Evolutionary conservation across 805 yeast genomes (phyloP), one percentile per base, ranked within the genome.

Genomic region (Wickerhamomyces sydowiorum): DNA sequence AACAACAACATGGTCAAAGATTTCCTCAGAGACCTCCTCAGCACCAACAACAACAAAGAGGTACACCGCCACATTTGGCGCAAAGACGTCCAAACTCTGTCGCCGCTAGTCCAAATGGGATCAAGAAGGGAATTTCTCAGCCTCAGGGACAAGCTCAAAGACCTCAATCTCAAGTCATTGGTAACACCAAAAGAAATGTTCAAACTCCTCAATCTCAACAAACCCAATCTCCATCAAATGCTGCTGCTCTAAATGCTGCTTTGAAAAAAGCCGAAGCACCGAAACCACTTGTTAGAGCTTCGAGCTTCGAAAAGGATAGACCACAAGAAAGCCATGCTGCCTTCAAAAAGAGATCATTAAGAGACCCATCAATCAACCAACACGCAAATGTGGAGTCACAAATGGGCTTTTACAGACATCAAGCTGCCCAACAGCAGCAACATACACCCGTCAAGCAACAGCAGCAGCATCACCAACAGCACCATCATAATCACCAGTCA

Each of bases 221-320:
- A 36, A n/a, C 32, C 8, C 14, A 28, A 18, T 46, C 58, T 3
- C 47, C 55, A 2, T 54, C 52, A 13, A 54, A 46, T 30, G 58
- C 60, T 13, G 61, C 60, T 37, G 58, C 58, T 3, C 51, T 67
- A 24, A 83, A 82, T 9, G 80, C 79, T 1, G 77, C 75, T 33
- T 56, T 75, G 24, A 78, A 74, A 54, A 76, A 76, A 30, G 66
- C 66, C 34, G 66, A 48, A 60, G 70, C 34, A 50, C 55, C 53
- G 13, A 45, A 43, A 20, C 55, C 53, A n/a, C 38, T 43, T 12
- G 50, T 46, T 38, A 45, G 47, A 46, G 43, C 51, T 39, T 80
- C 88, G 0, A 80, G 87, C 30, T 82, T 76, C 54, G 80, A 76
- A 48, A 80, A 75, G 51, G 67, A 51, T 38, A 53, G 69, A 51